These are phyloP conservation scores for Metroxylon sagu DNA, from an alignment of 176 grass and related monocot species.

Conservation along the genomic window DNA sequence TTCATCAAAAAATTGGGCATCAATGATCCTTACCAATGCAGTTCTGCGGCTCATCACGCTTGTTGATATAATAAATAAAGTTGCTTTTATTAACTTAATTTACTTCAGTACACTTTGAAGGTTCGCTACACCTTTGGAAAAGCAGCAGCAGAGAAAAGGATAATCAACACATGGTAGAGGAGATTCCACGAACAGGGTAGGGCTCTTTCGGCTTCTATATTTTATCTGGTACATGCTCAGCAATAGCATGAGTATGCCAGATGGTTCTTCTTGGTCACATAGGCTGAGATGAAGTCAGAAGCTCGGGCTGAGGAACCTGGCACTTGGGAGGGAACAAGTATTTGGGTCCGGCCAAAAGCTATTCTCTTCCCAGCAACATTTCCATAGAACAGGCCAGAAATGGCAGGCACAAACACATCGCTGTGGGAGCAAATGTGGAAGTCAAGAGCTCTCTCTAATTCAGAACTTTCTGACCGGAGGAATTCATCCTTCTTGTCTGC, in stretches of 20 bases:
- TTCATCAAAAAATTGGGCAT: too few relatives aligned
- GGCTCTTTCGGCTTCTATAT: too few relatives aligned
- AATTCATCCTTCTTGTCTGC: slow-evolving; percentile 58
- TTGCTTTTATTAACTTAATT: too few relatives aligned
- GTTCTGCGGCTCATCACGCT: too few relatives aligned
- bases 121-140: too few relatives aligned
- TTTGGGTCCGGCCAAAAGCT: slow-evolving; percentile 42
- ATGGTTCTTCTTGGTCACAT: slow-evolving; percentile 57
- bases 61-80: too few relatives aligned
- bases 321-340: slow-evolving; percentile 43
- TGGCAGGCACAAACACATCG: slow-evolving; percentile 62
- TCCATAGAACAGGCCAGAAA: slow-evolving; percentile 72
- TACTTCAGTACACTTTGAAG: too few relatives aligned
- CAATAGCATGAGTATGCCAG: slow-evolving; percentile 69
- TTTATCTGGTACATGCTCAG: slow-evolving; percentile 7
- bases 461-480: slow-evolving; percentile 43
- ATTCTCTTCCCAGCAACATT: slow-evolving; percentile 76
- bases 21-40: too few relatives aligned
- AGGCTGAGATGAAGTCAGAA: slow-evolving; percentile 45
- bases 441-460: slow-evolving; percentile 70
- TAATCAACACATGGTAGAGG: too few relatives aligned
- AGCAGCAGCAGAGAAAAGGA: too few relatives aligned
- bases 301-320: slow-evolving; percentile 13
- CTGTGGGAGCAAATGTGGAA: slow-evolving; percentile 69
- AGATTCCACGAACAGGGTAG: too few relatives aligned